Evolutionary conservation across 768 basidiomycete species (phyloP).

Genomic region (Filobasidium wieringae): DNA sequence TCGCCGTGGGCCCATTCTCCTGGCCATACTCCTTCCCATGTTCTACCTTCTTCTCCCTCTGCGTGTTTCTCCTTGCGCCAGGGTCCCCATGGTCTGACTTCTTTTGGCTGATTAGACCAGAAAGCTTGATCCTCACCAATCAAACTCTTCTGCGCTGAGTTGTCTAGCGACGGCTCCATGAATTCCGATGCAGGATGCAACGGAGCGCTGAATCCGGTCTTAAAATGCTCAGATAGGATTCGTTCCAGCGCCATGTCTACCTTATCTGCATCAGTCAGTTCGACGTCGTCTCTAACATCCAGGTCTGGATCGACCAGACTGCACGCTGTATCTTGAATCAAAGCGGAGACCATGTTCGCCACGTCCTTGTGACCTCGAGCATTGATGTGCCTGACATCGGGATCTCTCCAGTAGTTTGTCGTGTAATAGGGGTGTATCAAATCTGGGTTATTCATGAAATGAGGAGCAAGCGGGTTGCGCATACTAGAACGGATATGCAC

Average conservation of each 20-base stretch:
- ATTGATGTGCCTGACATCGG: slow-evolving; percentile 36
- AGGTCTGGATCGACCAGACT: slow-evolving; percentile 5
- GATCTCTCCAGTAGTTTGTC: slow-evolving; percentile 33
- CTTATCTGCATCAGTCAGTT: neutral
- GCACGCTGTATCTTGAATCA: slow-evolving; percentile 30
- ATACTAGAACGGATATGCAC: slow-evolving; percentile 17
- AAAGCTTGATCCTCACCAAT: neutral
- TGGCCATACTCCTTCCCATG: slow-evolving; percentile 7
- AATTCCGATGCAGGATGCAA: neutral
- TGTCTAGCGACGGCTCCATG: neutral
- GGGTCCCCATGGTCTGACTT: slow-evolving; percentile 13
- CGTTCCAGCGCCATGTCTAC: neutral
- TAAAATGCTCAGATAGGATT: neutral
- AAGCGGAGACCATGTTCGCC: slow-evolving; percentile 26
- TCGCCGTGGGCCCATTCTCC: slow-evolving; percentile 2
- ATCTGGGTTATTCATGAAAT: slow-evolving; percentile 33
- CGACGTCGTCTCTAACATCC: neutral
- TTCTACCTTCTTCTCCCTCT: neutral
- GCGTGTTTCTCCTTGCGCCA: slow-evolving; percentile 6
- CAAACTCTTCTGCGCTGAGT: neutral
- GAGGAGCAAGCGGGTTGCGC: slow-evolving; percentile 29
- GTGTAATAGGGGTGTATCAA: slow-evolving; percentile 34
- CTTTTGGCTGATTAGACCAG: slow-evolving; percentile 5
- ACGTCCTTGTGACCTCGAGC: slow-evolving; percentile 32
- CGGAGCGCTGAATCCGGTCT: neutral